Base-by-base conservation (phyloP, 805 yeast genomes). In the Zygotorulaspora florentina region DNA sequence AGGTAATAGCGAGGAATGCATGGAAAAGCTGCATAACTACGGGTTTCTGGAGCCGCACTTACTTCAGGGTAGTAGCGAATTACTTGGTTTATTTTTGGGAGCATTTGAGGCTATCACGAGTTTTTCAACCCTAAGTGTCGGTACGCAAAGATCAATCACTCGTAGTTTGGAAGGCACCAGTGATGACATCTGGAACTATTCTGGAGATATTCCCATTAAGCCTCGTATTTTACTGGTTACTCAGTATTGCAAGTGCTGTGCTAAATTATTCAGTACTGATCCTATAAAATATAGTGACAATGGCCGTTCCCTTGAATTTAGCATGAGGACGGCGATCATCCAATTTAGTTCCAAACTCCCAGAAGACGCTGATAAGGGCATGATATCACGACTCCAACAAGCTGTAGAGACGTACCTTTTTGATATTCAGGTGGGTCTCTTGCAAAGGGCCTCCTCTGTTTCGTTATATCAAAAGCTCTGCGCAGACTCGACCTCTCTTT, bases 1-100 rank as follows among this genome's bases (percentile, higher is more conserved):
- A 35, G 62, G 65, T 10, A 47, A 57, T 13, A n/a, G 42, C 11
- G 51, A 52, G 26, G 45, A 45, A 12, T 54, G 61, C 26, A 39
- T 62, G 16, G 56, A 58, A 35, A 46, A 35, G 31, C 53, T 64
- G 60, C 35, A 42, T 10, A 37, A 46, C 2, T 45, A 36, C 38
- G 58, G 51, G 0, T 40, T 56, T 8, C 46, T 61, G 17, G 10
- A 35, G 23, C 25, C 35, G 17, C 49, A 43, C 8, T 23, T 15
- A n/a, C 16, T 53, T 35, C 28, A 13, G 16, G 30, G 33, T 2
- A 30, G 48, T 26, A 18, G 33, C 8, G 34, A 48, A 18, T 11
- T 43, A 6, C 50, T 55, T 38, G 46, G 50, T 17, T 42, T 63
- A 16, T 54, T 53, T 42, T 39, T 51, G 8, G 52, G 47, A 40